A percentile compares a stretch with the other conserved stretches of the same genome.
Conservation (phyloP, 805 yeast genomes). For the Kluyveromyces aestuarii region DNA sequence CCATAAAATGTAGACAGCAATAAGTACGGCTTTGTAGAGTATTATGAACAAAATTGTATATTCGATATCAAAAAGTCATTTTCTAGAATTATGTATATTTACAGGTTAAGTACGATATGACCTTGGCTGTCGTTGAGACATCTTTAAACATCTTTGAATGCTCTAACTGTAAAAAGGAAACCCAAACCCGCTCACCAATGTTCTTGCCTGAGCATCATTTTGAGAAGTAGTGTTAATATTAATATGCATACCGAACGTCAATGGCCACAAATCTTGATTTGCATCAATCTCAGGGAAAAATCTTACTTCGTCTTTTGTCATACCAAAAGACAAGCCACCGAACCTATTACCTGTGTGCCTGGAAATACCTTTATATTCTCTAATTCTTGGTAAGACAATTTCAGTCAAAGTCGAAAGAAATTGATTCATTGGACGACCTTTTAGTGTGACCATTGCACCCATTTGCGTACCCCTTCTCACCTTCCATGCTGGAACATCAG, state of each 20-base stretch:
- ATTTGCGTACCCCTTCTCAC: conserved; percentile 80
- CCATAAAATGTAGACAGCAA: not conserved
- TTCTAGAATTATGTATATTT: not conserved
- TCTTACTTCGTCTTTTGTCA: conserved; percentile 65
- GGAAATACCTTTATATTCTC: conserved; percentile 75
- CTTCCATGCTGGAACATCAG: conserved; percentile 79
- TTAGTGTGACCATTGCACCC: conserved; percentile 77
- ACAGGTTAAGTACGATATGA: conserved; percentile 2
- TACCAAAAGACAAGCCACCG: conserved; percentile 83
- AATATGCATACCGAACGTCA: conserved; percentile 76
- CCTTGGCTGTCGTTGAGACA: not conserved
- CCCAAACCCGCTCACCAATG: conserved; percentile 72
- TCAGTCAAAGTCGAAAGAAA: conserved; percentile 82
- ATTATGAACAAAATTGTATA: not conserved
- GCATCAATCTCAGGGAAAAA: conserved; percentile 90
- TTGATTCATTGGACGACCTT: conserved; percentile 77
- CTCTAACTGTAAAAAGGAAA: conserved; percentile 55
- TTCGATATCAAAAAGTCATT: not conserved
- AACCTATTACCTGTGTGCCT: conserved; percentile 70
- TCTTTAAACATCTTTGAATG: not conserved
- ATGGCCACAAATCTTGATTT: conserved; percentile 84
- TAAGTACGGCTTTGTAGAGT: not conserved
- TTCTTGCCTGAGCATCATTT: conserved; percentile 83
- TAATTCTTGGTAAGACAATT: conserved; percentile 84
- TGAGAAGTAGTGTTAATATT: conserved; percentile 83